Evolutionary conservation across 192 early-diverging fungal species (phyloP).

Genomic region (Entomortierella chlamydospora): DNA sequence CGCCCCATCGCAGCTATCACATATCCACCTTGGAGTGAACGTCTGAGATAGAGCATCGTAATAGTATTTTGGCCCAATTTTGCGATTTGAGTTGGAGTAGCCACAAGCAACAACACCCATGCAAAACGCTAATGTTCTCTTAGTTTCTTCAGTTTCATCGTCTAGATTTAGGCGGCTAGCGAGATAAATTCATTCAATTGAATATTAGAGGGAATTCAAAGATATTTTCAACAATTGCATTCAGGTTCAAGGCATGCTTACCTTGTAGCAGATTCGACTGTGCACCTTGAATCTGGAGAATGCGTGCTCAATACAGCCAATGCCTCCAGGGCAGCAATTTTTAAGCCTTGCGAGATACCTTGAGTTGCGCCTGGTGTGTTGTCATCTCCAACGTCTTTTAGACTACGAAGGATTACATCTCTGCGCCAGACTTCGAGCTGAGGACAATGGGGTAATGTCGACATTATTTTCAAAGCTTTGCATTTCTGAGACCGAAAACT

Average conservation of each 20-base stretch:
- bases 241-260: neutral
- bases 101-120: slow-evolving; percentile 28
- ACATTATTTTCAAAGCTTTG: slow-evolving; percentile 39
- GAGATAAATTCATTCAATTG: too few species aligned
- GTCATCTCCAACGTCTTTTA: neutral
- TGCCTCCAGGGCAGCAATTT: slow-evolving; percentile 16
- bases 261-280: slow-evolving; percentile 12
- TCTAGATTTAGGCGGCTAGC: slow-evolving; percentile 11
- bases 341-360: neutral
- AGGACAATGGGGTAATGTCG: slow-evolving; percentile 16
- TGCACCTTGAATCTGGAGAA: slow-evolving; percentile 2
- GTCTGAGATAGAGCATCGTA: slow-evolving; percentile 1
- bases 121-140: slow-evolving; percentile 9
- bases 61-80: neutral
- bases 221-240: neutral
- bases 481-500: slow-evolving; percentile 17
- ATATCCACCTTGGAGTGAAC: neutral
- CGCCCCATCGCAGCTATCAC: neutral
- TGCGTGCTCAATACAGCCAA: slow-evolving; percentile 22
- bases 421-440: slow-evolving; percentile 16
- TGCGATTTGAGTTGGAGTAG: neutral
- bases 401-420: slow-evolving; percentile 7
- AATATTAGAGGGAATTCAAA: too few species aligned
- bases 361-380: neutral
- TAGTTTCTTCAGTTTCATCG: slow-evolving; percentile 4